These are phyloP conservation scores for Solanum hybrid DNA, from an alignment of 305 asterid genomes.

Conservation along the genomic window DNA sequence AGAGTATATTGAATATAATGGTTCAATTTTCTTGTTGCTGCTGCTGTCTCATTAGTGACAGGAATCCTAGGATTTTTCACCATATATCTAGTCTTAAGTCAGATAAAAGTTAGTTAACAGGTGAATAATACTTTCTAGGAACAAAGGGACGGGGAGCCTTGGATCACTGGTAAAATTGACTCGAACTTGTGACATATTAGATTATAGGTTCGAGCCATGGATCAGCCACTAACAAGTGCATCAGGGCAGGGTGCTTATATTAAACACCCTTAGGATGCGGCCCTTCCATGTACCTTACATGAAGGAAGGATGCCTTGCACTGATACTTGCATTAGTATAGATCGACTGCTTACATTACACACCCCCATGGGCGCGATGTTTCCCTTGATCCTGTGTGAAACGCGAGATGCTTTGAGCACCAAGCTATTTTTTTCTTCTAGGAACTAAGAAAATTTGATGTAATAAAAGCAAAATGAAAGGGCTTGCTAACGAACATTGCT, in stretches of 20 bases:
- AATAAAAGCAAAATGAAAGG: not conserved
- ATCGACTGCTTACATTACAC: not conserved
- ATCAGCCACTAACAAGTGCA: not conserved
- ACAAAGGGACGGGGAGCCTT: not conserved
- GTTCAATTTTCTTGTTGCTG: not conserved
- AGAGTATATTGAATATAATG: not conserved
- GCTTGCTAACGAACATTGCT: not conserved
- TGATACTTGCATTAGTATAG: not conserved
- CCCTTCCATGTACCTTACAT: not conserved
- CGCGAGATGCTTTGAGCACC: not conserved
- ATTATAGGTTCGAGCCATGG: not conserved
- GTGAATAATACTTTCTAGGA: not conserved
- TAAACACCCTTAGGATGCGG: not conserved
- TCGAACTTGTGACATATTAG: not conserved
- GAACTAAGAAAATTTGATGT: not conserved
- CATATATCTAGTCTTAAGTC: not conserved
- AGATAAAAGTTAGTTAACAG: not conserved
- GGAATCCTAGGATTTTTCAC: not conserved
- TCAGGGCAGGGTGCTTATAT: not conserved
- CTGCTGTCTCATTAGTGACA: not conserved
- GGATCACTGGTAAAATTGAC: not conserved
- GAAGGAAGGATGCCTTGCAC: not conserved
- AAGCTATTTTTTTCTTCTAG: not conserved
- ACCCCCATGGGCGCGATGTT: not conserved
- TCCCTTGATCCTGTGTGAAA: not conserved